A percentile compares a stretch with the other conserved stretches of the same genome.
These are phyloP conservation scores for Rhytidhysteron rufulum DNA, from an alignment of 2,329 filamentous ascomycete species.

Conservation along the genomic window DNA sequence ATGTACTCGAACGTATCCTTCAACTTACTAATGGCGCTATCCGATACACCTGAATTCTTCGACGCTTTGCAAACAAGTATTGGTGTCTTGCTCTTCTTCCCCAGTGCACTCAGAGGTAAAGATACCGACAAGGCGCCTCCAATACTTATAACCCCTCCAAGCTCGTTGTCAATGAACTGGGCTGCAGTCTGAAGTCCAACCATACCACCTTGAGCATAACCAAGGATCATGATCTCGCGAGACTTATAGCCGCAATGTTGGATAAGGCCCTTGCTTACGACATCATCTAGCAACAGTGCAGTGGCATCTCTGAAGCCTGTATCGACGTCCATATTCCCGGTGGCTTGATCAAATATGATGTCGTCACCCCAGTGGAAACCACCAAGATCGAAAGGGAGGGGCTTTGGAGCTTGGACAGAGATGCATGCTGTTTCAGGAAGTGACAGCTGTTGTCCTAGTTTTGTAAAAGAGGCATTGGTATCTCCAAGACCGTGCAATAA, in stretches of 20 bases:
- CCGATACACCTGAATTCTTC: constrained; percentile 52
- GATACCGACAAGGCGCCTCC: constrained; percentile 55
- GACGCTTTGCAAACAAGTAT: constrained; percentile 59
- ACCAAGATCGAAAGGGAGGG: constrained; percentile 65
- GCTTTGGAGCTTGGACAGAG: constrained; percentile 66
- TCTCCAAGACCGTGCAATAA: constrained; percentile 85
- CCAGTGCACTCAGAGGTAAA: constrained; percentile 21
- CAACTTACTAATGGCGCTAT: constrained; percentile 60
- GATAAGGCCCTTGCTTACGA: constrained; percentile 45
- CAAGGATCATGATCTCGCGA: constrained; percentile 52
- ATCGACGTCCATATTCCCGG: constrained; percentile 52
- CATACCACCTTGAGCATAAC: constrained; percentile 58
- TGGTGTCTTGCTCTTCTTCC: constrained; percentile 58
- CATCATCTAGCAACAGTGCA: constrained; percentile 39
- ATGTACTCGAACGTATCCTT: constrained; percentile 58
- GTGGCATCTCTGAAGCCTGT: constrained; percentile 47
- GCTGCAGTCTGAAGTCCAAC: constrained; percentile 45
- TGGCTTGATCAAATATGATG: constrained; percentile 51
- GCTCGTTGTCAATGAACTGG: constrained; percentile 35
- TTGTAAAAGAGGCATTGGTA: constrained; percentile 63
- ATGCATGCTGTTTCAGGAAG: constrained; percentile 76
- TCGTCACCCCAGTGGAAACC: constrained; percentile 63
- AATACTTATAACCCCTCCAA: constrained; percentile 60
- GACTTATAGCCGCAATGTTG: constrained; percentile 47
- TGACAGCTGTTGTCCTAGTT: constrained; percentile 63